Base-by-base conservation (phyloP, 2,329 filamentous ascomycete species). In the Mariannaea sp. region DNA sequence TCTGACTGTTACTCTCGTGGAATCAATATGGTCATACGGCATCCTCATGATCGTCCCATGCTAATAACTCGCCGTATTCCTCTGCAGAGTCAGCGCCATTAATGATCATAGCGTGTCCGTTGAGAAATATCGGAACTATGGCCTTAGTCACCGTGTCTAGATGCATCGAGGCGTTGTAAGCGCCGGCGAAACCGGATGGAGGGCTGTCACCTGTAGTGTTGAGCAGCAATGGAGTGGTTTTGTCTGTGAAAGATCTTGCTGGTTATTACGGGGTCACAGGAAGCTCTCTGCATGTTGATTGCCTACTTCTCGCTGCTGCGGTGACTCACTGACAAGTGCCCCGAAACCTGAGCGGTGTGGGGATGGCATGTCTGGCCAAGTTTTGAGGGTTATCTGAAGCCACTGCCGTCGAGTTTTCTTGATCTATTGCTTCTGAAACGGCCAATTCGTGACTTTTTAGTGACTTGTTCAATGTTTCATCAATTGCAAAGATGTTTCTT, bases 261-360 rank as follows among this genome's bases (percentile, higher is more conserved):
- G 70, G 57, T 86, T 86, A 63, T 86, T 77, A 39, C 78, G 72
- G 0, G 82, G 82, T 73, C 75, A 83, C 35, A 81, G 64, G 54
- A 70, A 82, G 7, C 68, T 48, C 5, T 75, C 71, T 7, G 51
- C 59, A n/a, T 68, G 61, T 19, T 60, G 56, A 9, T 62, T 63
- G 3, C 61, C 59, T 1, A 24, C 3, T 3, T 49, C 20, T 5
- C 58, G 53, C 26, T 67, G 19, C 10, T 61, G 14, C 2, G 35
- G 10, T 3, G 54, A 27, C 12, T 68, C 57, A 27, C 58, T 65
- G n/a, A 60, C 63, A 19, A 71, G 70, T 12, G 70, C 71, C 4
- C 62, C 64, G 19, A 82, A 79, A 52, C 85, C 82, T 0, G 82
- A 80, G 0, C 79, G 77, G 62, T 85, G 81, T 0, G 46, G 59